Base-by-base conservation (phyloP, 345 rosid genomes). In the Dipteronia dyeriana region DNA sequence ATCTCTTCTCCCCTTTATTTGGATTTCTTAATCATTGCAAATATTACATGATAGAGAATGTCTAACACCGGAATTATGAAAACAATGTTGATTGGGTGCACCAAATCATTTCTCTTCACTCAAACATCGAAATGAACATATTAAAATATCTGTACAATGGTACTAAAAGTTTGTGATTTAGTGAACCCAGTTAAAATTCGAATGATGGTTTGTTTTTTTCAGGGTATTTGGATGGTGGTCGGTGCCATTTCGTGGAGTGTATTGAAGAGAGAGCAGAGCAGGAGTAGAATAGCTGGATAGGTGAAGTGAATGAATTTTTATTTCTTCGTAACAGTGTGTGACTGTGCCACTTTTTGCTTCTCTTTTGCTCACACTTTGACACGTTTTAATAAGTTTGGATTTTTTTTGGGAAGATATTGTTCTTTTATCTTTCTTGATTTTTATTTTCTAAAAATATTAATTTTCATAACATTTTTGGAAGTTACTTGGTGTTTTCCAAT, bases 201-300 rank as follows among this genome's bases (percentile, higher is more conserved):
- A n/a, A n/a, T n/a, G n/a, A n/a, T n/a, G n/a, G n/a, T n/a, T 56
- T 2, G 17, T 56, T 20, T 56, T 12, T 19, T 20, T n/a, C 5
- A 3, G 23, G 20, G 26, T 2, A 53, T 38, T 38, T 57, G 12
- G 65, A 11, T 20, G 1, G 14, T 72, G 75, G 76, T 73, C 76
- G 76, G 76, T 73, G 76, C 53, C 19, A 19, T 47, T 47, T 63
- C 59, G 76, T 17, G 69, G 56, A 29, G 13, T 3, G 70, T 47
- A 19, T 29, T 10, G 2, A 38, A 31, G 38, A 14, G 29, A 20
- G 16, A 71, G 49, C 29, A 3, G 20, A 49, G 2, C 3, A 16
- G 38, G 38, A 34, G 38, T 34, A 34, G 38, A 34, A 34, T 34
- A 26, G 26, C 26, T 26, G 26, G 26, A 26, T 26, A 34, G 61